Percentiles rank a stretch among this genome's conserved stretches.
Evolutionary conservation across 108 stramenopile species (phyloP).

Genomic region (Stephanodiscus triporus): DNA sequence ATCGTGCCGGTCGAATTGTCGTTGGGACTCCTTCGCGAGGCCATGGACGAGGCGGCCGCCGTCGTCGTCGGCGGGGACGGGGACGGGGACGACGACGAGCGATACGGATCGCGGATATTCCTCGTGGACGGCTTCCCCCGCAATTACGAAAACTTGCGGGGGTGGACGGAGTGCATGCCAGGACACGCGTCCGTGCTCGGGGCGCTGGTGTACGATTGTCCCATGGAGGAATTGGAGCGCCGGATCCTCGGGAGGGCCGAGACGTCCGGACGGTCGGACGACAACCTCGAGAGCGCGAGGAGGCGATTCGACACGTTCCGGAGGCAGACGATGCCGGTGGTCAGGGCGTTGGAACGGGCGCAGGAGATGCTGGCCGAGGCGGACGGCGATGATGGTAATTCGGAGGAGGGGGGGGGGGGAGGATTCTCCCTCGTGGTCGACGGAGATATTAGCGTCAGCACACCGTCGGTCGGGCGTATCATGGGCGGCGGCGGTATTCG

Average conservation of each 20-base stretch:
- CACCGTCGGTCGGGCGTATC: too few species aligned
- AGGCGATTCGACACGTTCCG: slow-evolving; percentile 90
- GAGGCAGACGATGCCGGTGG: slow-evolving; percentile 81
- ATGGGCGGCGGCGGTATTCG: slow-evolving; percentile 19
- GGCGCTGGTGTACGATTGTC: slow-evolving; percentile 91
- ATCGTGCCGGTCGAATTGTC: slow-evolving; percentile 97
- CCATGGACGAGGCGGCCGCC: slow-evolving; percentile 63
- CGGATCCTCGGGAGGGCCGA: slow-evolving; percentile 84
- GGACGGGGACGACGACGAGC: slow-evolving; percentile 7
- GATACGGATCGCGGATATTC: slow-evolving; percentile 70
- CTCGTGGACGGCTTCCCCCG: slow-evolving; percentile 99
- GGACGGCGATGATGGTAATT: not conserved
- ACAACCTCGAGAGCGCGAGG: slow-evolving; percentile 83
- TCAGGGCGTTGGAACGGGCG: slow-evolving; percentile 59
- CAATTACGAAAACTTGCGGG: slow-evolving; percentile 89
- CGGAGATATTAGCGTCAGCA: too few species aligned
- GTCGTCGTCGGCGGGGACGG: not conserved
- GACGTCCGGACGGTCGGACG: slow-evolving; percentile 93
- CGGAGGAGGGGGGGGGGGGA: not conserved
- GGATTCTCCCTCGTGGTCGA: too few species aligned
- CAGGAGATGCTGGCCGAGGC: slow-evolving; percentile 35
- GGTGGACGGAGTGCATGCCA: slow-evolving; percentile 78
- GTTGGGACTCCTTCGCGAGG: slow-evolving; percentile 76
- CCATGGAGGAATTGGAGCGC: slow-evolving; percentile 76
- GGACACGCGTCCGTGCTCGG: slow-evolving; percentile 60